These are phyloP conservation scores for Hippophae rhamnoides DNA, from an alignment of 306 rosid species.

Conservation along the genomic window DNA sequence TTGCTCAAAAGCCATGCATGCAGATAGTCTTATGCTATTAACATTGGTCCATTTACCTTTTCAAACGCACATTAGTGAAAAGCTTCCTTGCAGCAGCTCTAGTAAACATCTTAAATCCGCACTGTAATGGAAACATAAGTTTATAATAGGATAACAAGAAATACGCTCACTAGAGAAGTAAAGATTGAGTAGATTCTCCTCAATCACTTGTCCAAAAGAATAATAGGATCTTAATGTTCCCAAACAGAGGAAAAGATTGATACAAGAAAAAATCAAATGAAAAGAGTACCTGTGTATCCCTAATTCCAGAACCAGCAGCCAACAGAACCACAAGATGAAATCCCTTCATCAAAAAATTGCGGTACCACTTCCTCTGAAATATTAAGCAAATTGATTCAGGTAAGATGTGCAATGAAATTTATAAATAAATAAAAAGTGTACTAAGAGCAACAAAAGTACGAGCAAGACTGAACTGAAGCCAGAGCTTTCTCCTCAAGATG, in stretches of 20 bases:
- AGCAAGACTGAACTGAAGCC: slow-evolving; percentile 62
- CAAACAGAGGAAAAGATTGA: slow-evolving; percentile 10
- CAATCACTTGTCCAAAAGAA: background rate
- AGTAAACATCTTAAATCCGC: slow-evolving; percentile 97
- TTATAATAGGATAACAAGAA: slow-evolving; percentile 18
- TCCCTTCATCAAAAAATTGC: slow-evolving; percentile 95
- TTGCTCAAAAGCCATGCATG: background rate
- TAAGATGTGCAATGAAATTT: slow-evolving; percentile 3
- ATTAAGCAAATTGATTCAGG: slow-evolving; percentile 24
- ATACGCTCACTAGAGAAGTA: background rate
- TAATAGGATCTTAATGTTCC: background rate
- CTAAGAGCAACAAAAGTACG: slow-evolving; percentile 1
- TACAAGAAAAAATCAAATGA: slow-evolving; percentile 4
- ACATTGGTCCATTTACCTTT: slow-evolving; percentile 38
- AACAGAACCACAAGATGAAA: slow-evolving; percentile 91
- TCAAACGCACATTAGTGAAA: slow-evolving; percentile 72
- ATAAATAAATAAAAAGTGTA: slow-evolving; percentile 7
- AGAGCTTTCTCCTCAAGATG: slow-evolving; percentile 91
- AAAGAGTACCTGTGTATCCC: slow-evolving; percentile 76
- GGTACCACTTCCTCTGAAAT: slow-evolving; percentile 85
- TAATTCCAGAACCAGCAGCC: slow-evolving; percentile 92
- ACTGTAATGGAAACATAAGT: slow-evolving; percentile 39
- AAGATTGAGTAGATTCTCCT: slow-evolving; percentile 3
- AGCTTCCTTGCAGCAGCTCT: slow-evolving; percentile 89
- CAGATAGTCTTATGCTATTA: slow-evolving; percentile 8